Conservation (phyloP, 179 eudicot genomes). For the Amaranthus tricolor region DNA sequence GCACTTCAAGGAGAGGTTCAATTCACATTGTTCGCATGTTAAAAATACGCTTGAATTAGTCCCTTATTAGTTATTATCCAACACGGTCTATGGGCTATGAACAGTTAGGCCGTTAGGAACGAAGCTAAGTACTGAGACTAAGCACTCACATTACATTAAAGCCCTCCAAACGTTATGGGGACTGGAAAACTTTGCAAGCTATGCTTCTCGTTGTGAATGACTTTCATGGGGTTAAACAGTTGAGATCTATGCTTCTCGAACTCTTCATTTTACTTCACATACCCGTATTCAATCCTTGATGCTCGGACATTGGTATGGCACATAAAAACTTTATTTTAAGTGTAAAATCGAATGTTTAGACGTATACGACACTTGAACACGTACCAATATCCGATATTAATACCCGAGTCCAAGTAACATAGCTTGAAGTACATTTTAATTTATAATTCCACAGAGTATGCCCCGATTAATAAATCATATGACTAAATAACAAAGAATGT, state of each 20-base stretch:
- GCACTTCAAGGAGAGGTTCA: conserved; percentile 46
- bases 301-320: no score
- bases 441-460: conserved; percentile 56
- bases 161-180: conserved; percentile 56
- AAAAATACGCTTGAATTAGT: conserved; percentile 52
- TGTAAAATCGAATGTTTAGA: no score
- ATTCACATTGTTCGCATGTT: conserved; percentile 43
- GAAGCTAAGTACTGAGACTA: conserved; percentile 51
- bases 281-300: no score
- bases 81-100: conserved; percentile 48
- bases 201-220: conserved; percentile 72
- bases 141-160: conserved; percentile 60
- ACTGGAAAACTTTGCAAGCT: conserved; percentile 78
- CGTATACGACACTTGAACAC: no score
- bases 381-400: no score
- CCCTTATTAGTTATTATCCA: conserved; percentile 56
- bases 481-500: conserved; percentile 61
- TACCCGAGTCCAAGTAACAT: no score
- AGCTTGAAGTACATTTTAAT: conserved; percentile 48
- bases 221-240: conserved; percentile 50
- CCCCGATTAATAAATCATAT: conserved; percentile 73
- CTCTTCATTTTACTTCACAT: no score
- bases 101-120: conserved; percentile 51
- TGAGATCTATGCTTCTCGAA: no score
- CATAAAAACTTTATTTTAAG: no score